phyloP scores from a whole-genome alignment of 345 rosid species.

The Syzygium oleosum region DNA sequence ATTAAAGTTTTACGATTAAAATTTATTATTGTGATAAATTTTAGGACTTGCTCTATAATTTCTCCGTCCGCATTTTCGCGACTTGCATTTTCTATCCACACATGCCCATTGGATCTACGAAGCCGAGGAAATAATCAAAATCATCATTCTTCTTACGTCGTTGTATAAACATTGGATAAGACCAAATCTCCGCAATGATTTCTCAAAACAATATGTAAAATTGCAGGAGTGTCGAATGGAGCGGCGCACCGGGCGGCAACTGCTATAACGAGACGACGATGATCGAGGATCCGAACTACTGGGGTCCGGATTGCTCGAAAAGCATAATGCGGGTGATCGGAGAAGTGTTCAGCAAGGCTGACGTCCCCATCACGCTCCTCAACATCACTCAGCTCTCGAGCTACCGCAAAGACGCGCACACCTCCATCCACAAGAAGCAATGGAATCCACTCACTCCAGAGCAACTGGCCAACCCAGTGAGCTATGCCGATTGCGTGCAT shows the following conservation, averaged over 20 bases:
- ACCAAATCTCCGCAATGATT: background rate
- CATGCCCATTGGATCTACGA: background rate
- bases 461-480: slow-evolving; percentile 71
- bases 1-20: background rate
- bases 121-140: background rate
- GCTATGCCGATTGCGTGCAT: slow-evolving; percentile 89
- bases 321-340: slow-evolving; percentile 61
- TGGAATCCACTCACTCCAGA: slow-evolving; percentile 71
- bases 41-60: background rate
- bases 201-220: background rate
- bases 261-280: slow-evolving; percentile 75
- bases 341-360: slow-evolving; percentile 25
- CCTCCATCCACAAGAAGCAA: slow-evolving; percentile 73
- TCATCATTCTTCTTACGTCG: background rate
- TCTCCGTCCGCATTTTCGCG: background rate
- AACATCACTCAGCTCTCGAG: slow-evolving; percentile 74
- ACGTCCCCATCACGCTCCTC: slow-evolving; percentile 50
- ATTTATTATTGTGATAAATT: background rate
- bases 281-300: slow-evolving; percentile 48
- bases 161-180: background rate
- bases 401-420: slow-evolving; percentile 87
- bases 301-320: slow-evolving; percentile 71
- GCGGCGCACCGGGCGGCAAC: slow-evolving; percentile 71
- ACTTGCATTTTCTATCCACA: background rate
- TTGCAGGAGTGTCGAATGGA: slow-evolving; percentile 81